A percentile compares a stretch with the other conserved stretches of the same genome.
These are phyloP conservation scores for Hymenotorrendiella dingleyae DNA, from an alignment of 2,329 filamentous ascomycete species.

Conservation along the genomic window DNA sequence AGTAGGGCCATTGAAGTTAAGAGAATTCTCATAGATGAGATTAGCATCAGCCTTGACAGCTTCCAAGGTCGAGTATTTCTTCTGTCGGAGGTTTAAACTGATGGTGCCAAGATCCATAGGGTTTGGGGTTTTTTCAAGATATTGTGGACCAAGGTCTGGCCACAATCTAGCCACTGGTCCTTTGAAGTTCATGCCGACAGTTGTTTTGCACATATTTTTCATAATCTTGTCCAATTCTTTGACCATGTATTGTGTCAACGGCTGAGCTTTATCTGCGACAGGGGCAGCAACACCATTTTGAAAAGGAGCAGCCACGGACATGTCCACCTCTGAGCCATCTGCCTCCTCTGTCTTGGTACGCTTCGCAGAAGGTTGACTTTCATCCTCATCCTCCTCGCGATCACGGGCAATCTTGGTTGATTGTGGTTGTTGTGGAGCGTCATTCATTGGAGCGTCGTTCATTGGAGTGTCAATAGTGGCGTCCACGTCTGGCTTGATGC, in stretches of 20 bases:
- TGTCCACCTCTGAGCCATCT: constrained; percentile 8
- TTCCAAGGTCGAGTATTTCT: constrained; percentile 61
- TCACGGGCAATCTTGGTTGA: constrained; percentile 61
- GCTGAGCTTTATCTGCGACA: constrained; percentile 1
- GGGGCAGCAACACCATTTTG: constrained; percentile 20
- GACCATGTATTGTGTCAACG: constrained; percentile 52
- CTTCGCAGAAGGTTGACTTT: constrained; percentile 66
- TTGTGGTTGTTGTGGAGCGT: constrained; percentile 28
- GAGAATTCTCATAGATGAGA: constrained; percentile 72
- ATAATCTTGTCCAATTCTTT: constrained; percentile 60
- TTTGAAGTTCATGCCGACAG: constrained; percentile 69
- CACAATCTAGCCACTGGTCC: constrained; percentile 72
- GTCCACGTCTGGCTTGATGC: not conserved
- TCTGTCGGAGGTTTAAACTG: constrained; percentile 68
- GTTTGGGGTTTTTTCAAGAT: constrained; percentile 59
- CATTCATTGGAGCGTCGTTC: constrained; percentile 28
- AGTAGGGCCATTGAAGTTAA: constrained; percentile 73
- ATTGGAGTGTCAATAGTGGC: not conserved
- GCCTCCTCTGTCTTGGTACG: constrained; percentile 66
- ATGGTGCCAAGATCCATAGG: constrained; percentile 84
- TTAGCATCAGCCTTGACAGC: constrained; percentile 70
- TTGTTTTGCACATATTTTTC: constrained; percentile 78
- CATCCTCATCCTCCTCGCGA: constrained; percentile 72
- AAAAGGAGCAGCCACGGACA: constrained; percentile 10
- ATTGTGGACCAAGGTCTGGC: constrained; percentile 70